A percentile compares a stretch with the other conserved stretches of the same genome.
Evolutionary conservation across 2,329 filamentous ascomycete species (phyloP).

Genomic region (Neofusicoccum cordaticola): DNA sequence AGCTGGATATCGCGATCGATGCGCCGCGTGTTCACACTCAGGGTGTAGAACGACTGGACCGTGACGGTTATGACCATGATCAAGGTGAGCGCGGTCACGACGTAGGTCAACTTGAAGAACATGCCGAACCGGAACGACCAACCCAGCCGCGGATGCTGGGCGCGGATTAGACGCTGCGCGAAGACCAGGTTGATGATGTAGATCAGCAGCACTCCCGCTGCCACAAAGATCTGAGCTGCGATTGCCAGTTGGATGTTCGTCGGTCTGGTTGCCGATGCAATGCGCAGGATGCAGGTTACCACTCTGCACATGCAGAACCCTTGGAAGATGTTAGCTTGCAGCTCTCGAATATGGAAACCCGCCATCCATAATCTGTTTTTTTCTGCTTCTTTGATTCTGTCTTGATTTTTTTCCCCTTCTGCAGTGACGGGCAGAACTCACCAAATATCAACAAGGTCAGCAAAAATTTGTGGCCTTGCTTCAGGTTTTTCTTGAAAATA

Average conservation of each 20-base stretch:
- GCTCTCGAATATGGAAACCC: neutral
- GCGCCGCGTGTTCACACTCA: constrained; percentile 48
- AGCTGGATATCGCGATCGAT: constrained; percentile 64
- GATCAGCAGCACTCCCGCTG: constrained; percentile 70
- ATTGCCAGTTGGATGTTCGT: constrained; percentile 50
- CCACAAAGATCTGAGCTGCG: constrained; percentile 66
- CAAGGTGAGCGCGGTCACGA: constrained; percentile 57
- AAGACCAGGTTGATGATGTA: constrained; percentile 79
- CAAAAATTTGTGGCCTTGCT: constrained; percentile 41
- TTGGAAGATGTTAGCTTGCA: constrained; percentile 17
- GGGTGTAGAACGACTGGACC: constrained; percentile 66
- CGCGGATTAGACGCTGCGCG: constrained; percentile 70
- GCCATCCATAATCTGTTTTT: no score
- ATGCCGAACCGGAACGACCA: constrained; percentile 59
- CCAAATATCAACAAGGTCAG: constrained; percentile 40
- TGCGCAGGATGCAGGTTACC: constrained; percentile 38
- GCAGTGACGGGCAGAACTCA: constrained; percentile 20
- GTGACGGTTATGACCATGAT: constrained; percentile 64
- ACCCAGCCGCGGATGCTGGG: constrained; percentile 67
- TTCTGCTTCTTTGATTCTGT: neutral
- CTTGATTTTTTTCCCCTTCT: neutral
- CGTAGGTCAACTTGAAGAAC: constrained; percentile 58
- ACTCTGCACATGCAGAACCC: constrained; percentile 46
- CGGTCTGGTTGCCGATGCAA: constrained; percentile 31
- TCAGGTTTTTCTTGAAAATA: constrained; percentile 39